These are phyloP conservation scores for Persicaria tinctoria DNA, from an alignment of 148 eudicot species.

Conservation along the genomic window DNA sequence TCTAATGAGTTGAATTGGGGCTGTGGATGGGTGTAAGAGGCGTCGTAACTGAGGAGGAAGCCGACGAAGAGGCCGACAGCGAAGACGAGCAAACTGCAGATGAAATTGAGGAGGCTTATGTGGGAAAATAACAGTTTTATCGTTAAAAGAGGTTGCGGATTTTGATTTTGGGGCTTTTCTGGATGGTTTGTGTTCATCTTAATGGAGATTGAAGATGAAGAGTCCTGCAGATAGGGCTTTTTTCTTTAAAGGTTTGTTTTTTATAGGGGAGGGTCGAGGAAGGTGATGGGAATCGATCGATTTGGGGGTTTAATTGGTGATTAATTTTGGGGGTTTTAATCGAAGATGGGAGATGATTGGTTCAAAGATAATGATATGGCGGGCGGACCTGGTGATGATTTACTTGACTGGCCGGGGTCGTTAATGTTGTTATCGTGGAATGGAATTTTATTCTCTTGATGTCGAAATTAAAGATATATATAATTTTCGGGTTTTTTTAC, in stretches of 20 bases:
- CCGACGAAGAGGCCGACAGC: conserved; percentile 17
- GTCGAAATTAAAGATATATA: not conserved
- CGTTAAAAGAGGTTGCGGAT: not conserved
- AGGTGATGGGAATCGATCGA: not conserved
- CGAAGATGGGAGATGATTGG: not conserved
- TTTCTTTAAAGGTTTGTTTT: not conserved
- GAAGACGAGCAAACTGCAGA: conserved; percentile 16
- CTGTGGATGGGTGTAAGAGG: not conserved
- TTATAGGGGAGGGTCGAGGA: not conserved
- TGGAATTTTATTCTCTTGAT: not conserved
- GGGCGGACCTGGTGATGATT: not conserved
- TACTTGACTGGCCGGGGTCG: too few species aligned
- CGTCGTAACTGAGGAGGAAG: conserved; percentile 9
- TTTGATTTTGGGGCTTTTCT: conserved; percentile 7
- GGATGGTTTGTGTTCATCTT: conserved; percentile 1
- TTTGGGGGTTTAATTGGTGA: not conserved
- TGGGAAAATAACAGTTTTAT: conserved; percentile 14
- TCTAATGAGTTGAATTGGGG: conserved; percentile 9
- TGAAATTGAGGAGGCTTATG: conserved; percentile 16
- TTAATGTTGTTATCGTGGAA: not conserved
- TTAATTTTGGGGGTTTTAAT: not conserved
- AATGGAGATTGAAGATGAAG: not conserved
- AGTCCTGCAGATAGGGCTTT: too few species aligned
- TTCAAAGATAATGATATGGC: not conserved
- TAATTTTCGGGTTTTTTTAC: too few species aligned